Conservation (phyloP, 352 stramenopile species). For the Phytophthora sp. region DNA sequence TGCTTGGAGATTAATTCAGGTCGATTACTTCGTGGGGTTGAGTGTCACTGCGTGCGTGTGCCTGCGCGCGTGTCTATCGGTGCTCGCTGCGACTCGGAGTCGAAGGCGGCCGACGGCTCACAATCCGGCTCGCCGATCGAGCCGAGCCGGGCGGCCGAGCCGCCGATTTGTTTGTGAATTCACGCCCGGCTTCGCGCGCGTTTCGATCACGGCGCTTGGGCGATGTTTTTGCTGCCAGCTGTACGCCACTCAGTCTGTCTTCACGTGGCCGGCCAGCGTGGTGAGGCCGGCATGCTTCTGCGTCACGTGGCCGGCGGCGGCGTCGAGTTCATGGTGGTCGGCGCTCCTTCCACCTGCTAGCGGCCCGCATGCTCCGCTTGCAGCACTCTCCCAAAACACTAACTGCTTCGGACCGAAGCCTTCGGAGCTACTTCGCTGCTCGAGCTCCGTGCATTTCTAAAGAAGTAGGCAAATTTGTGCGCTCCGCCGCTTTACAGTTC, state of each 20-base stretch:
- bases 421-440: no score
- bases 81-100: no score
- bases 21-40: neutral
- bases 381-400: no score
- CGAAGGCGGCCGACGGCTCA: neutral
- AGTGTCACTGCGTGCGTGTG: neutral
- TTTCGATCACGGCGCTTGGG: neutral
- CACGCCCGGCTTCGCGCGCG: neutral
- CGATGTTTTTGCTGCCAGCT: neutral
- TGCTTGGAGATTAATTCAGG: slow-evolving; percentile 2
- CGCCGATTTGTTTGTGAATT: slow-evolving; percentile 3
- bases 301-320: neutral
- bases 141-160: neutral
- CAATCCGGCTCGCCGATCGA: neutral
- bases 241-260: neutral
- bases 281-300: neutral
- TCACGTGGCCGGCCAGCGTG: neutral
- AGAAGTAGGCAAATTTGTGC: no score
- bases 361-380: no score
- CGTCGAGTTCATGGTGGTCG: no score
- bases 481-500: no score
- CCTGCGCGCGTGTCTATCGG: neutral
- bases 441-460: no score
- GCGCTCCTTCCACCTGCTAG: no score
- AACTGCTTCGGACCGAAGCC: no score